Evolutionary conservation across 345 rosid species (phyloP).

Genomic region (Xanthoceras sorbifolium): DNA sequence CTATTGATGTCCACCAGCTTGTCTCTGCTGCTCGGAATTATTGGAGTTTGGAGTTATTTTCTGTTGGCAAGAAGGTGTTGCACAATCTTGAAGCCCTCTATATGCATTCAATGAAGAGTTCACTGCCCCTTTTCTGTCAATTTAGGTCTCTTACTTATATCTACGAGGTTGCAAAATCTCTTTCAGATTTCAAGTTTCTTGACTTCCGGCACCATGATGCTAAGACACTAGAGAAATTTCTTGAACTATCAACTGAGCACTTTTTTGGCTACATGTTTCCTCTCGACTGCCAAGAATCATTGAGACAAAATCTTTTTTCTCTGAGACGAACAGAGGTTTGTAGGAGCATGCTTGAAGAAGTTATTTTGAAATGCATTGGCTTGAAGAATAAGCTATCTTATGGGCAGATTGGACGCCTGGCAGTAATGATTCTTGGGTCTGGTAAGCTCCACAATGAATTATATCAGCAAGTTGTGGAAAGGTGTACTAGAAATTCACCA

Average conservation of each 20-base stretch:
- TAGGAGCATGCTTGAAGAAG: slow-evolving; percentile 25
- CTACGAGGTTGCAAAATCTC: slow-evolving; percentile 38
- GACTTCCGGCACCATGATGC: background rate
- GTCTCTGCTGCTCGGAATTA: slow-evolving; percentile 29
- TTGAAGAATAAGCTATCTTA: slow-evolving; percentile 20
- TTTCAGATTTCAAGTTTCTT: slow-evolving; percentile 17
- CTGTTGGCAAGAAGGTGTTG: slow-evolving; percentile 41
- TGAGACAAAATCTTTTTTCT: slow-evolving; percentile 28
- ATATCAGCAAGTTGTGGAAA: slow-evolving; percentile 2
- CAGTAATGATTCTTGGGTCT: slow-evolving; percentile 45
- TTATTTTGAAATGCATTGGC: slow-evolving; percentile 10
- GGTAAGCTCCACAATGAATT: background rate
- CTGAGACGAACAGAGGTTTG: slow-evolving; percentile 34
- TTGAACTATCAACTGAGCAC: slow-evolving; percentile 13
- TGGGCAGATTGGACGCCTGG: slow-evolving; percentile 42
- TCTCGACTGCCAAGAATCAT: slow-evolving; percentile 36
- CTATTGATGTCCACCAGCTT: slow-evolving; percentile 27
- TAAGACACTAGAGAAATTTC: slow-evolving; percentile 9
- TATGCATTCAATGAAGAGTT: background rate
- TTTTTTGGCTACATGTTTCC: slow-evolving; percentile 36
- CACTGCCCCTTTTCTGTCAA: slow-evolving; percentile 25
- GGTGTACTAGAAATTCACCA: slow-evolving; percentile 13
- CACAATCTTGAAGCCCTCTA: slow-evolving; percentile 28
- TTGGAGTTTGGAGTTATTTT: slow-evolving; percentile 38
- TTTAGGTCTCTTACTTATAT: slow-evolving; percentile 28